These are phyloP conservation scores for Cucurbita ficifolia DNA, from an alignment of 306 rosid species.

Conservation along the genomic window DNA sequence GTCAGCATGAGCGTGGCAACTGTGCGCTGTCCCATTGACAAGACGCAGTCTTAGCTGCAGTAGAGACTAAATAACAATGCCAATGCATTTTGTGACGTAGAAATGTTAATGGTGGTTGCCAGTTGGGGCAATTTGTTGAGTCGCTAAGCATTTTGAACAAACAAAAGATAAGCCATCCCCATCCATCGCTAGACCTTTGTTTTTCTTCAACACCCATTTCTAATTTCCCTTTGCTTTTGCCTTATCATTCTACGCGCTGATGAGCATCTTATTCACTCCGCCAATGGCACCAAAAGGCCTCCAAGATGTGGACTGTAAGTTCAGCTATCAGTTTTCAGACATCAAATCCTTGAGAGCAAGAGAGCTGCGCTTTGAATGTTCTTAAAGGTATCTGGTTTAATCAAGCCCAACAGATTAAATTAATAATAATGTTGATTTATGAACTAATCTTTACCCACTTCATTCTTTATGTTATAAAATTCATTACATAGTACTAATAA, in stretches of 20 bases:
- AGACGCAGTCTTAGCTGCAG: background rate
- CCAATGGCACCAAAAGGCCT: too few species aligned
- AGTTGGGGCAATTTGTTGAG: background rate
- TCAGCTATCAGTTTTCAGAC: conserved; percentile 22
- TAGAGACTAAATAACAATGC: background rate
- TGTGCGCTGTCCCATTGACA: background rate
- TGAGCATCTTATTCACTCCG: too few species aligned
- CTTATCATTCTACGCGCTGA: too few species aligned
- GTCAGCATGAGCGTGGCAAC: background rate
- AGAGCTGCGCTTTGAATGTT: background rate
- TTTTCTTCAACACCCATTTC: background rate
- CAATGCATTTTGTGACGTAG: background rate
- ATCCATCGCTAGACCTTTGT: background rate
- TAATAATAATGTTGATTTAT: background rate
- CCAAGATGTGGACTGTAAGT: conserved; percentile 23
- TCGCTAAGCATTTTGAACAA: background rate
- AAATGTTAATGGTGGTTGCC: conserved; percentile 19
- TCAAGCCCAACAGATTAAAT: background rate
- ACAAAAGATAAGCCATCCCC: conserved; percentile 12
- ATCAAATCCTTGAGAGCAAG: conserved; percentile 7
- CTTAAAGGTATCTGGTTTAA: background rate
- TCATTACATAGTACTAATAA: background rate
- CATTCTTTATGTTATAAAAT: background rate
- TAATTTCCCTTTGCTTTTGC: too few species aligned
- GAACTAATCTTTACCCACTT: background rate